Conservation (phyloP, 1,284 basidiomycete species). For the Rhizopogon hawkerae region DNA sequence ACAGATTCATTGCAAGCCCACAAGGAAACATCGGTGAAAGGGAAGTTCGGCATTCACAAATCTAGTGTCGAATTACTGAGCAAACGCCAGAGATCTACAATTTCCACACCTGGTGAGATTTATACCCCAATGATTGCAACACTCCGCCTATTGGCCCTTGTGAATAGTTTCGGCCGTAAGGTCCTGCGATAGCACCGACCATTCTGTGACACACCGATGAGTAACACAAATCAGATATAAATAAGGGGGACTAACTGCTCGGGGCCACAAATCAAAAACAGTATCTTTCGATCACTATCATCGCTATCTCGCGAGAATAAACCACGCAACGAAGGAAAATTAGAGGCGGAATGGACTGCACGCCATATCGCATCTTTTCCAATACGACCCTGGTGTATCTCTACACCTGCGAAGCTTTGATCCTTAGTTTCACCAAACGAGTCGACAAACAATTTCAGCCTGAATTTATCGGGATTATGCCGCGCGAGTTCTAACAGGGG, state of each 20-base stretch:
- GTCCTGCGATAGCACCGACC: conserved; percentile 66
- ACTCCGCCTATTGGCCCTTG: conserved; percentile 65
- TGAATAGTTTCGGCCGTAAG: conserved; percentile 65
- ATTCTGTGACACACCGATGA: conserved; percentile 41
- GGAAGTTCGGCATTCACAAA: neutral
- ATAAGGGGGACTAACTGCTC: conserved; percentile 49
- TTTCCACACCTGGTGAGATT: conserved; percentile 61
- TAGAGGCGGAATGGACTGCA: conserved; percentile 11
- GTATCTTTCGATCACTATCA: conserved; percentile 30
- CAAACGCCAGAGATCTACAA: conserved; percentile 31
- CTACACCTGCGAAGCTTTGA: conserved; percentile 6
- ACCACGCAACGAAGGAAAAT: neutral
- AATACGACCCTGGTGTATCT: conserved; percentile 39
- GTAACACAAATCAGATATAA: conserved; percentile 1
- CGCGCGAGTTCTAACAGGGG: conserved; percentile 41
- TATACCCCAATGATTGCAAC: conserved; percentile 57
- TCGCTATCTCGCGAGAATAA: neutral
- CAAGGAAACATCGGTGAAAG: too few species aligned
- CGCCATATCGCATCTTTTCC: conserved; percentile 38
- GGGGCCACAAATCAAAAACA: conserved; percentile 73
- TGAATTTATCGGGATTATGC: conserved; percentile 45
- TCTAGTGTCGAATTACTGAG: neutral
- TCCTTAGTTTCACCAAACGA: conserved; percentile 27
- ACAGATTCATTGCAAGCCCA: too few species aligned
- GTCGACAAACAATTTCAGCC: conserved; percentile 57